Evolutionary conservation across 306 rosid genomes (phyloP), one percentile per base, ranked within the genome.

Genomic region (Casuarina cunninghamiana): DNA sequence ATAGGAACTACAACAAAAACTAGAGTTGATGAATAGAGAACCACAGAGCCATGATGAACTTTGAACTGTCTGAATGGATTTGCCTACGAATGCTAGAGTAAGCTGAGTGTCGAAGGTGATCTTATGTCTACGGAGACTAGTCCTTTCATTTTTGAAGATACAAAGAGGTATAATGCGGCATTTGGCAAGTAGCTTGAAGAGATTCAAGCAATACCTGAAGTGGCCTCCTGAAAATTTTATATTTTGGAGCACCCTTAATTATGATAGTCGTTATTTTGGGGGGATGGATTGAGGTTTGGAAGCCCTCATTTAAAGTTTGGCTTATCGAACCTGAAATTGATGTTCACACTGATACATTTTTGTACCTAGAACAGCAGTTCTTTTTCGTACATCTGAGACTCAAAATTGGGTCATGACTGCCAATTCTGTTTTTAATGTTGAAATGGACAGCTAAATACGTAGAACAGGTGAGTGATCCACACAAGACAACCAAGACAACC

Each of bases 1-100:
- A 74, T 81, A 95, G 99, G 99, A 95, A 77, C 89, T 95, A 54
- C 88, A 93, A 80, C 90, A 87, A 44, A 95, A 93, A 81, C 85
- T 93, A 78, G 94, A 93, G 6, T 42, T 41, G 73, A 74, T 95
- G 94, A 93, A 90, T 85, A 82, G 83, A 41, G 87, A 91, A 79
- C 91, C 97, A 37, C 84, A 75, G 77, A 80, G 51, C 48, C 99
- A 82, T 32, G 99, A 95, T 42, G 99, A 95, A 78, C 93, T 95
- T 80, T 95, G 85, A 89, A 78, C 57, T 58, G 55, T 4, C 19
- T 2, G 50, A 39, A 62, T 74, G 69, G 78, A 55, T 73, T 60
- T 39, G 54, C 48, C 60, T 69, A 5, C 49, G 69, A 35, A n/a
- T 75, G 46, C 26, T 73, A 6, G 32, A 62, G 86, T 78, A 73